phyloP scores from a whole-genome alignment of 768 basidiomycete genomes.

The Grammothele lineata region DNA sequence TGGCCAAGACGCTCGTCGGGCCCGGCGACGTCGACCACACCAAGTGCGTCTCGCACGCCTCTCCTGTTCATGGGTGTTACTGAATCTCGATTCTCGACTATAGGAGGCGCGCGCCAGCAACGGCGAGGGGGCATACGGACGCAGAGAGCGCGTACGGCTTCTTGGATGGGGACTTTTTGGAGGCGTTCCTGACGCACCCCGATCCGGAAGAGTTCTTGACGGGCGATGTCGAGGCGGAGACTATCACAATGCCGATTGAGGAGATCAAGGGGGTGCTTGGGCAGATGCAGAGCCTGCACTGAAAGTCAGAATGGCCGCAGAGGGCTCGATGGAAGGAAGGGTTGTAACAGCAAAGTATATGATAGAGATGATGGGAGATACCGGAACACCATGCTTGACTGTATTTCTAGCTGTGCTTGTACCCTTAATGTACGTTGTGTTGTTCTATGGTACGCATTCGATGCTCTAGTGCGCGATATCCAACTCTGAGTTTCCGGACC shows the following conservation, averaged over 20 bases:
- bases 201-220: conserved; percentile 46
- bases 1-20: conserved; percentile 48
- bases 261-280: conserved; percentile 41
- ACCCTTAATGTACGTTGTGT: no score
- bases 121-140: conserved; percentile 51
- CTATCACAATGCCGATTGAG: conserved; percentile 38
- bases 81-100: not conserved
- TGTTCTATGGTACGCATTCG: no score
- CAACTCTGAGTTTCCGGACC: no score
- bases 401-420: no score
- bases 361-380: no score
- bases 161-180: conserved; percentile 85
- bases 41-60: conserved; percentile 37
- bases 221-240: conserved; percentile 58
- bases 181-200: conserved; percentile 50
- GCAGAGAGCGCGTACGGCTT: conserved; percentile 61
- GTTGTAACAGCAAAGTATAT: no score
- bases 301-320: no score
- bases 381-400: no score
- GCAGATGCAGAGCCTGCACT: conserved; percentile 40
- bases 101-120: conserved; percentile 72
- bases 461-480: no score
- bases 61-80: not conserved
- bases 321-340: no score
- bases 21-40: conserved; percentile 58